Evolutionary conservation across 2,329 filamentous ascomycete genomes (phyloP).

Genomic region (Clarireedia paspali): DNA sequence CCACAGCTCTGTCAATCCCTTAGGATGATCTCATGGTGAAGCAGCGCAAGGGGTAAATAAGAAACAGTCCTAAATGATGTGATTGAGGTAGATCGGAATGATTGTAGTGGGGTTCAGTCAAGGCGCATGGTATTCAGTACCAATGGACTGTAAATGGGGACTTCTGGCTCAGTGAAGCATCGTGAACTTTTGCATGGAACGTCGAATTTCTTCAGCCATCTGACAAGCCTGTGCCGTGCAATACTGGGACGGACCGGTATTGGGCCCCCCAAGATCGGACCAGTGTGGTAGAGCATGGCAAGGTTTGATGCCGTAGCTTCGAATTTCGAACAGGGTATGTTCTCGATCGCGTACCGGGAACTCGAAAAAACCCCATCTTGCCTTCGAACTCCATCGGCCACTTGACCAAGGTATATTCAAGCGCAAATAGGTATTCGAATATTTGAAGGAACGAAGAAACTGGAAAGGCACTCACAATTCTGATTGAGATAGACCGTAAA

Average conservation of each 20-base stretch:
- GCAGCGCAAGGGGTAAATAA: constrained; percentile 15
- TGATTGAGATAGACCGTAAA: neutral
- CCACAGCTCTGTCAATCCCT: constrained; percentile 4
- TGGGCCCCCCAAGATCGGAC: constrained; percentile 2
- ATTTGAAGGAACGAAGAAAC: neutral
- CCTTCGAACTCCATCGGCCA: neutral
- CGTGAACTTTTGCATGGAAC: constrained; percentile 8
- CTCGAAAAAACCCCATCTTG: no score
- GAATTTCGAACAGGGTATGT: constrained; percentile 9
- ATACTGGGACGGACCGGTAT: constrained; percentile 18
- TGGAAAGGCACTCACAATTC: neutral
- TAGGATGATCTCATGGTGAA: constrained; percentile 15
- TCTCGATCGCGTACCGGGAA: neutral
- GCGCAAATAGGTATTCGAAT: neutral
- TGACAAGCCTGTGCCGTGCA: constrained; percentile 13
- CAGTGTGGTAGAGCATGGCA: constrained; percentile 8
- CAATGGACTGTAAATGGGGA: neutral
- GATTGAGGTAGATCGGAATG: constrained; percentile 12
- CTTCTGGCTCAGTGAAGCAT: constrained; percentile 5
- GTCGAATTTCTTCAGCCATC: constrained; percentile 15
- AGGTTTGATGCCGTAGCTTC: constrained; percentile 13
- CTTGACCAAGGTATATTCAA: neutral
- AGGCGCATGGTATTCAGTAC: neutral
- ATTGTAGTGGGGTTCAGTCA: neutral
- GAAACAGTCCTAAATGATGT: constrained; percentile 15